Base-by-base conservation (phyloP, 306 rosid species). In the Quercus suber region DNA sequence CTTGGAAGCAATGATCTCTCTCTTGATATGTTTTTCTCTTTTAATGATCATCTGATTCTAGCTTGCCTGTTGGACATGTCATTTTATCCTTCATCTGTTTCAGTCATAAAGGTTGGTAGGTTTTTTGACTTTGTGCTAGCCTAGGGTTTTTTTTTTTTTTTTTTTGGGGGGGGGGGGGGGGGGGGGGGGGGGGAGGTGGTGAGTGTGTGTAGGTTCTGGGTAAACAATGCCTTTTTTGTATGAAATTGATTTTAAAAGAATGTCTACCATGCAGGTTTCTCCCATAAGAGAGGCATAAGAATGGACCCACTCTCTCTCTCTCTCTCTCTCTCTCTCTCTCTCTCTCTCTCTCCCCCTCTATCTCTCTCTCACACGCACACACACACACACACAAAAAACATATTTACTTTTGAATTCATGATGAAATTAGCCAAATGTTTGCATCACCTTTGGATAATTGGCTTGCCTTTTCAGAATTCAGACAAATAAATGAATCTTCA, bases 271-370 rank as follows among this genome's bases (percentile, higher is more conserved):
- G 52, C 52, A 45, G 52, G 14, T 12, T 45, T 45, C 52, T 45
- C 15, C 52, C 52, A 90, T 86, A 88, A 69, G 87, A 88, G 86
- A 86, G 91, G 90, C 69, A 84, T 90, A 76, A 82, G 97, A 75
- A n/a, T n/a, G n/a, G n/a, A n/a, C n/a, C n/a, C n/a, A n/a, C 43
- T 35, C 43, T 0, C 43, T 6, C 43, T 0, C 10, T 37, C 10
- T 6, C 41, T 35, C 41, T 35, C 35, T 30, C 33, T 6, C 7
- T 6, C 45, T 0, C 45, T n/a, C n/a, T n/a, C 43, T 35, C 43
- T 0, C 43, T 6, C 43, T 0, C 10, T 37, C 10, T 6, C 41
- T 35, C 41, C 5, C 41, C 5, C 43, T 35, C 41, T 35, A 9
- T 35, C 35, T 30, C 33, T 6, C 7, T 6, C 45, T 0, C 45